These are phyloP conservation scores for Gyrodon lividus DNA, from an alignment of 768 basidiomycete genomes.

Conservation along the genomic window DNA sequence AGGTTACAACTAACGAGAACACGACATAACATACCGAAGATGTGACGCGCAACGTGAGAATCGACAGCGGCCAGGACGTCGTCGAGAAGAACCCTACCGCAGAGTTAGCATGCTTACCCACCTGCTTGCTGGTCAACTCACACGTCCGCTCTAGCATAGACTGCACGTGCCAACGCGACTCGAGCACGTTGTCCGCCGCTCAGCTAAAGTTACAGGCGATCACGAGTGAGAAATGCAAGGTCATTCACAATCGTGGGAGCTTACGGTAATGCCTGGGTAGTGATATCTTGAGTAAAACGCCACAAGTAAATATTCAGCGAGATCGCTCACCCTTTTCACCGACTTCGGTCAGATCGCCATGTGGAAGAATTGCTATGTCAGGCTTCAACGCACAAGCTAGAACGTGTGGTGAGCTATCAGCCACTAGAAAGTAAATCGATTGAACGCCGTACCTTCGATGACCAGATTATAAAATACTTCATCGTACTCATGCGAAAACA, in stretches of 20 bases:
- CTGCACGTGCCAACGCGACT: slow-evolving; percentile 80
- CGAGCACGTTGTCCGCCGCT: slow-evolving; percentile 86
- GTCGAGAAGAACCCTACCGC: slow-evolving; percentile 69
- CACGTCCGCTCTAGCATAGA: slow-evolving; percentile 91
- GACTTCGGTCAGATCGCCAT: slow-evolving; percentile 84
- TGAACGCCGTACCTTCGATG: slow-evolving; percentile 56
- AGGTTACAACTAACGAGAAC: neutral
- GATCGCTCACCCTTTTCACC: slow-evolving; percentile 69
- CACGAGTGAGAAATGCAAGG: slow-evolving; percentile 12
- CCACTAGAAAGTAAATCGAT: neutral
- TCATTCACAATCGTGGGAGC: slow-evolving; percentile 16
- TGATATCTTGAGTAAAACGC: neutral
- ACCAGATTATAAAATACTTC: slow-evolving; percentile 81
- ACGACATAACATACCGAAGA: slow-evolving; percentile 62
- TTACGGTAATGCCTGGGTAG: slow-evolving; percentile 54
- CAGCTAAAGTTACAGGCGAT: slow-evolving; percentile 39
- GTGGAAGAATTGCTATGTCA: slow-evolving; percentile 74
- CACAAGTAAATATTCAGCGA: neutral
- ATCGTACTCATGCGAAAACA: slow-evolving; percentile 89
- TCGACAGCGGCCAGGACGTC: slow-evolving; percentile 88
- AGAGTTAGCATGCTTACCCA: neutral
- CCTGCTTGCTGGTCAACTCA: slow-evolving; percentile 32
- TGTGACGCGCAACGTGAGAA: slow-evolving; percentile 83
- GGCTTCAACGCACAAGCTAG: slow-evolving; percentile 81
- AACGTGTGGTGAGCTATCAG: neutral